These are phyloP conservation scores for Mariannaea sp. DNA, from an alignment of 2,329 filamentous ascomycete species.

Conservation along the genomic window DNA sequence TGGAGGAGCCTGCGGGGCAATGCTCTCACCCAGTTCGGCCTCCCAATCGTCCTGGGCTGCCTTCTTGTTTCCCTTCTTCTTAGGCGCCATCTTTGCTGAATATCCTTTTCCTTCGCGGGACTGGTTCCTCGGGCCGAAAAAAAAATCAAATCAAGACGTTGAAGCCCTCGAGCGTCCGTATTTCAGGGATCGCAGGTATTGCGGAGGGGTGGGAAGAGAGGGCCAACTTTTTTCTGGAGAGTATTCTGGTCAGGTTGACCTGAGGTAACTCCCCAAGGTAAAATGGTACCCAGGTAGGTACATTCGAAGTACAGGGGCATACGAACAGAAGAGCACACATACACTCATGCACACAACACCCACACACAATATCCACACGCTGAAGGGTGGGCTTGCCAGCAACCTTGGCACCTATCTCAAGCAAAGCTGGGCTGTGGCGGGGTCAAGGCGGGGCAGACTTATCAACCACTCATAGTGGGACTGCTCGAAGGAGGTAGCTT, in stretches of 20 bases:
- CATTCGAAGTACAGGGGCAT: too few relatives aligned
- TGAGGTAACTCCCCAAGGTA: too few relatives aligned
- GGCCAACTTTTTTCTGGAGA: constrained; percentile 21
- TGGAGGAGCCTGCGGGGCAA: constrained; percentile 62
- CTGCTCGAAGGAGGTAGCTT: too few relatives aligned
- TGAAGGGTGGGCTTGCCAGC: too few relatives aligned
- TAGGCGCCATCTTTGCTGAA: constrained; percentile 75
- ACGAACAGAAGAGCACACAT: too few relatives aligned
- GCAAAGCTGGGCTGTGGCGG: constrained; percentile 12
- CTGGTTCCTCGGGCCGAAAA: constrained; percentile 22
- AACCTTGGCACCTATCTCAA: too few relatives aligned
- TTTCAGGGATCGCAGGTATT: constrained; percentile 26
- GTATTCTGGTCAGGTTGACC: constrained; percentile 13
- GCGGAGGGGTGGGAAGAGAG: constrained; percentile 10
- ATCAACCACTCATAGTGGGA: constrained; percentile 11
- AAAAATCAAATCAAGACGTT: neutral
- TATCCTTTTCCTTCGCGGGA: constrained; percentile 24
- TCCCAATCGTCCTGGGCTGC: constrained; percentile 89
- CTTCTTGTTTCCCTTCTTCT: constrained; percentile 89
- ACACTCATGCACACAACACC: too few relatives aligned
- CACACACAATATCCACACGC: too few relatives aligned
- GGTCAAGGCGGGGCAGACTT: constrained; percentile 17
- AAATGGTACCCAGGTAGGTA: too few relatives aligned
- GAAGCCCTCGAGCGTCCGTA: constrained; percentile 15
- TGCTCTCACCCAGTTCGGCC: constrained; percentile 81